These are phyloP conservation scores for Umbellularia californica DNA, from an alignment of 164 flowering plant genomes.

Conservation along the genomic window DNA sequence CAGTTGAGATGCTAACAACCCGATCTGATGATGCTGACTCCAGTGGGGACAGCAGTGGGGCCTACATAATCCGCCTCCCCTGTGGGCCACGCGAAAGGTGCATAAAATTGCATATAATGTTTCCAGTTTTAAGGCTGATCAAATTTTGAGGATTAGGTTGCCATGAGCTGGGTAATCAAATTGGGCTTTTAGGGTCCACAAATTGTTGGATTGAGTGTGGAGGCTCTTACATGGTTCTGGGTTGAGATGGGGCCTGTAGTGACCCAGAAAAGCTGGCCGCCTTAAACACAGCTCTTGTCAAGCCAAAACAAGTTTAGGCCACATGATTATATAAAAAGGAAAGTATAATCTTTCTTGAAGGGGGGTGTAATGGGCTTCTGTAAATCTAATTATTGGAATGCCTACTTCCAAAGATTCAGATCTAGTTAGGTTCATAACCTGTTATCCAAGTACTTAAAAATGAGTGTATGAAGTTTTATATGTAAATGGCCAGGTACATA, in stretches of 20 bases:
- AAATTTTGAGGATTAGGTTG: neutral
- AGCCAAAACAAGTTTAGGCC: too few relatives aligned
- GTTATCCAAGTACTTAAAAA: too few relatives aligned
- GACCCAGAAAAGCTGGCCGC: neutral
- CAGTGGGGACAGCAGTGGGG: slow-evolving; percentile 36
- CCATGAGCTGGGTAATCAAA: neutral
- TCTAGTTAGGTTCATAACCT: too few relatives aligned
- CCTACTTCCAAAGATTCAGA: too few relatives aligned
- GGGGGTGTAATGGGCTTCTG: too few relatives aligned
- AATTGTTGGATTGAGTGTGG: neutral
- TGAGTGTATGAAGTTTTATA: too few relatives aligned
- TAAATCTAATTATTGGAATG: too few relatives aligned
- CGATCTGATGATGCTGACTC: slow-evolving; percentile 40
- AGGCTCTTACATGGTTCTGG: neutral
- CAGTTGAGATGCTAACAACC: slow-evolving; percentile 68
- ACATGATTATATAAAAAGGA: too few relatives aligned
- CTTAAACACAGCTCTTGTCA: neutral
- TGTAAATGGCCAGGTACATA: slow-evolving; percentile 42
- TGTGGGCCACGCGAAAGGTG: slow-evolving; percentile 53
- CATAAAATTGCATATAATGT: too few relatives aligned
- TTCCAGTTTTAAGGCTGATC: neutral
- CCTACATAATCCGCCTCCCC: slow-evolving; percentile 75
- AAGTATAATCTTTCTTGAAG: too few relatives aligned
- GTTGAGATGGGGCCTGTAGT: neutral
- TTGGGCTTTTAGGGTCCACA: neutral